A percentile compares a stretch with the other conserved stretches of the same genome.
phyloP scores from a whole-genome alignment of 805 yeast genomes.

The Spathaspora arborariae region DNA sequence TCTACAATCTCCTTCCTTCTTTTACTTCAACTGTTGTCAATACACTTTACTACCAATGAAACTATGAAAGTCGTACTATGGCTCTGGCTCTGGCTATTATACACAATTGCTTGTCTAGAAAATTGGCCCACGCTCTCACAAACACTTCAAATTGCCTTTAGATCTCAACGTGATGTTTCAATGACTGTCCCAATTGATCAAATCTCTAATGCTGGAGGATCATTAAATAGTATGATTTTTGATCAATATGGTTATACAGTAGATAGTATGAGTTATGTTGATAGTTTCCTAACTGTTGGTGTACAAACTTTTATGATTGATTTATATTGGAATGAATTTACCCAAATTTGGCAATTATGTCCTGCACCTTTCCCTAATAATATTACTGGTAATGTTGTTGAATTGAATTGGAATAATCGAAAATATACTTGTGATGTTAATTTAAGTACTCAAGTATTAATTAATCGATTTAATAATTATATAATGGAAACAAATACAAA shows the following conservation, averaged over 20 bases:
- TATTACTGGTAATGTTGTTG: constrained; percentile 8
- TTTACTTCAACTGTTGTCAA: too few relatives aligned
- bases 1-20: too few relatives aligned
- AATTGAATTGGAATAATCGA: constrained; percentile 24
- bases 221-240: constrained; percentile 26
- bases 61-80: neutral
- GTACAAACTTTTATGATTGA: constrained; percentile 48
- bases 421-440: constrained; percentile 26
- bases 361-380: constrained; percentile 42
- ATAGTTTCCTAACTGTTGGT: constrained; percentile 39
- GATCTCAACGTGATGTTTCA: constrained; percentile 36
- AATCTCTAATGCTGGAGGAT: constrained; percentile 27
- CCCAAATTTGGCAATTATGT: constrained; percentile 49
- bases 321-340: constrained; percentile 50
- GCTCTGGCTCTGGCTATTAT: neutral
- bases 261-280: constrained; percentile 14
- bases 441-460: constrained; percentile 20
- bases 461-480: constrained; percentile 16
- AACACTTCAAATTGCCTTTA: constrained; percentile 14
- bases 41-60: neutral
- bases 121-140: constrained; percentile 3
- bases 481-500: constrained; percentile 27
- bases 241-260: constrained; percentile 25
- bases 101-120: neutral
- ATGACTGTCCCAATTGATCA: constrained; percentile 30